Evolutionary conservation across 805 yeast genomes (phyloP), one percentile per base, ranked within the genome.

Genomic region (Cephaloascus albidus): DNA sequence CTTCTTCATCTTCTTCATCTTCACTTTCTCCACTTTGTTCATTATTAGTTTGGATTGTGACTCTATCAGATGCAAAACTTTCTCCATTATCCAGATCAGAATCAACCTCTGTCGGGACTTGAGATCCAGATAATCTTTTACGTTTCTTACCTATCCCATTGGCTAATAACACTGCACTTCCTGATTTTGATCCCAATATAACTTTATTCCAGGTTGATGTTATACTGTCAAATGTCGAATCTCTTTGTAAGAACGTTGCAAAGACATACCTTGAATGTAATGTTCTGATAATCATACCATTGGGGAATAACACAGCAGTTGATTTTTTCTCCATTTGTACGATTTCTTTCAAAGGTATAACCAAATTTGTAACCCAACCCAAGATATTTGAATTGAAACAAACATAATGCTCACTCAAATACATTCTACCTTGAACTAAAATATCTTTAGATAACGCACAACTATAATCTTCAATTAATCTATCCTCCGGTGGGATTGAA

Each of bases 401-500:
- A 15, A 82, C 55, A 48, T 68, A 70, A 40, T 65, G 61, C 40
- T 75, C 76, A 33, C 78, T 68, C 4, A 82, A 55, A 53, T 75
- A 81, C 51, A 82, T 50, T 44, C 74, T 68, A 15, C 89, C 89
- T 45, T 82, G 89, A 15, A 79, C 65, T 26, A 82, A 57, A 32
- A 82, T 77, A 47, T 82, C 88, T 39, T 72, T 68, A 16, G 79
- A 76, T 23, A 73, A 61, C 0, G 88, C 88, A 60, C 88, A 81
- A 16, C 76, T 68, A 49, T 63, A 76, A 45, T 79, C 86, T 20
- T 71, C 77, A 33, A 81, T 62, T n/a, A 80, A 61, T 23, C 65
- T 56, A 48, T 81, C 89, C 20, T 51, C 55, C 1, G 57, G 40
- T 3, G 76, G 73, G 1, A 81, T 51, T 35, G 71, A 70, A 34